Conservation (phyloP, 169 alveolate species). For the Babesia gibsoni region DNA sequence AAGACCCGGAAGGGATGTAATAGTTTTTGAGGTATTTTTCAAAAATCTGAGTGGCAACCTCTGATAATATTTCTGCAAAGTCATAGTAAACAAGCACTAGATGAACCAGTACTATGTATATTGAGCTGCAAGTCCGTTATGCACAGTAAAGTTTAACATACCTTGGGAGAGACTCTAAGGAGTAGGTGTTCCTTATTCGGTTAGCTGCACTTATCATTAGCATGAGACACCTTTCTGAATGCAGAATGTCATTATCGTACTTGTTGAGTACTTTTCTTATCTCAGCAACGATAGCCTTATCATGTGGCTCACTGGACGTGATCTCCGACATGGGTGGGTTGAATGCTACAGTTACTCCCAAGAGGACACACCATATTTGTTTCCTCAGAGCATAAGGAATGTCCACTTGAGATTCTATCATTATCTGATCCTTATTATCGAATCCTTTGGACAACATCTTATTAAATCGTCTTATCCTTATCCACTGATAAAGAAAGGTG, state of each 20-base stretch:
- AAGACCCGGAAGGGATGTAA: slow-evolving; percentile 50
- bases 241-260: slow-evolving; percentile 33
- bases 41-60: slow-evolving; percentile 12
- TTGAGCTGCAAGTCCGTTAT: slow-evolving; percentile 5
- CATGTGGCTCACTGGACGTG: background rate
- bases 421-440: slow-evolving; percentile 19
- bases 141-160: background rate
- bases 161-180: slow-evolving; percentile 32
- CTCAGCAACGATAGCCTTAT: background rate
- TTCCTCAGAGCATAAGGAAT: slow-evolving; percentile 42
- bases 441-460: slow-evolving; percentile 10
- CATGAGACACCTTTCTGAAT: slow-evolving; percentile 10
- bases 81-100: slow-evolving; percentile 44
- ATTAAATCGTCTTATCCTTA: slow-evolving; percentile 33
- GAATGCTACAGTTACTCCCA: slow-evolving; percentile 9
- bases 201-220: background rate
- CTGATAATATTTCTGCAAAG: slow-evolving; percentile 13
- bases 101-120: slow-evolving; percentile 31
- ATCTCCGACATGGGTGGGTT: slow-evolving; percentile 3
- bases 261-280: background rate
- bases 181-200: background rate
- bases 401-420: slow-evolving; percentile 44
- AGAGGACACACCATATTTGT: slow-evolving; percentile 46
- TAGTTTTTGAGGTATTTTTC: slow-evolving; percentile 42
- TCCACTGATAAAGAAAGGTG: slow-evolving; percentile 43